Evolutionary conservation across 2,329 filamentous ascomycete species (phyloP).

Genomic region (Truncatella angustata): DNA sequence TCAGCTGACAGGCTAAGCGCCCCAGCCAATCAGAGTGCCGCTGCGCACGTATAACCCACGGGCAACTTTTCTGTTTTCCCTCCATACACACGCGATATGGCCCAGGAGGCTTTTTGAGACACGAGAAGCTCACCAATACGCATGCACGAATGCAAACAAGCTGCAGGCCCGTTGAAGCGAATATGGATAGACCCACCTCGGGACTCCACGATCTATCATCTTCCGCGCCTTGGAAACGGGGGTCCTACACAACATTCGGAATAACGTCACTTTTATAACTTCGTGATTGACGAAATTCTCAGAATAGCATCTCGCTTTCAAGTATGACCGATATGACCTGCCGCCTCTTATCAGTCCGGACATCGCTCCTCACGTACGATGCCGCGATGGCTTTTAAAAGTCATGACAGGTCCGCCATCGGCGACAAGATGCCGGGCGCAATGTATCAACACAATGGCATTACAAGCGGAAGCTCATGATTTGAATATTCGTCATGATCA

Average conservation of each 20-base stretch:
- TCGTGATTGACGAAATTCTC: slow-evolving; percentile 4
- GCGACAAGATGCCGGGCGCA: background rate
- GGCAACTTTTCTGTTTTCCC: slow-evolving; percentile 1
- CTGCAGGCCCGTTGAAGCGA: background rate
- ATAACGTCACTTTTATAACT: slow-evolving; percentile 8
- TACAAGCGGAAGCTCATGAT: background rate
- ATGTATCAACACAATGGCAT: background rate
- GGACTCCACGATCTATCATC: background rate
- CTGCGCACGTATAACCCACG: background rate
- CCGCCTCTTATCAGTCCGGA: too few species aligned
- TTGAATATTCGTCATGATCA: background rate
- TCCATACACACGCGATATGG: slow-evolving; percentile 1
- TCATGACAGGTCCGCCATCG: background rate
- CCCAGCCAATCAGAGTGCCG: background rate
- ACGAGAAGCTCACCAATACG: slow-evolving; percentile 6
- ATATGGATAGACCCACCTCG: background rate
- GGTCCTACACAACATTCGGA: slow-evolving; percentile 1
- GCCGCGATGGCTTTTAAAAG: background rate
- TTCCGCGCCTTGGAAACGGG: background rate
- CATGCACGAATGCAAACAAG: background rate
- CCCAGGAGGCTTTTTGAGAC: background rate
- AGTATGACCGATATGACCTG: background rate
- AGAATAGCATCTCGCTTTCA: slow-evolving; percentile 8
- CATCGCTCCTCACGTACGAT: too few species aligned
- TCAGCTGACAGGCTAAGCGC: slow-evolving; percentile 1